phyloP scores from a whole-genome alignment of 495 filamentous ascomycete species.

The Tuber calosporum region DNA sequence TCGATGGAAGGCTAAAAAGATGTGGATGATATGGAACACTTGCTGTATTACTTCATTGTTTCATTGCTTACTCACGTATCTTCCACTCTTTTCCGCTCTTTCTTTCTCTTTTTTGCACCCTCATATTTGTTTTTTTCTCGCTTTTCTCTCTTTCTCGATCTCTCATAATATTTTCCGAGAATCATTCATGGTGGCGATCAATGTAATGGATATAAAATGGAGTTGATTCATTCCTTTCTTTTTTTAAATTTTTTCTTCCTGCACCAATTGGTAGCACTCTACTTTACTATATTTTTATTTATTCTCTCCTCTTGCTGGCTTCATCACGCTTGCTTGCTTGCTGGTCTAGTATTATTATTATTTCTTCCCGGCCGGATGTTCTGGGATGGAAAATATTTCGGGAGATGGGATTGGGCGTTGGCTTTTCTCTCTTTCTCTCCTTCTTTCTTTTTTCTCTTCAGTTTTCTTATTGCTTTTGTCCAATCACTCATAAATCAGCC shows the following conservation, averaged over 20 bases:
- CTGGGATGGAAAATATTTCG: not conserved
- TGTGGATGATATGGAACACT: not conserved
- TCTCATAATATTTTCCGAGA: not conserved
- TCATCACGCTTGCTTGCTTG: not conserved
- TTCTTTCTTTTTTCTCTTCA: not conserved
- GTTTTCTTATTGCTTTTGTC: not conserved
- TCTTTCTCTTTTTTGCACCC: not conserved
- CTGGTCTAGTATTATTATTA: not conserved
- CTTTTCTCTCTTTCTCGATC: not conserved
- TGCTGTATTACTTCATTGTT: not conserved
- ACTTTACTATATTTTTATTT: not conserved
- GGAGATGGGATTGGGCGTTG: constrained; percentile 5
- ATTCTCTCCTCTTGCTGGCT: not conserved
- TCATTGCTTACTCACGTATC: not conserved
- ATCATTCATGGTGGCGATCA: not conserved
- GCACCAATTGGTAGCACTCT: not conserved
- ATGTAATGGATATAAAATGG: constrained; percentile 3
- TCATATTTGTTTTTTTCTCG: not conserved
- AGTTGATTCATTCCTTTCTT: not conserved
- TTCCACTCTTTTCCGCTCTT: not conserved
- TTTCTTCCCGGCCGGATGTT: not conserved
- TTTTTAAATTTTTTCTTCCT: not conserved
- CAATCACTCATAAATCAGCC: not conserved
- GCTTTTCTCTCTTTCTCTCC: not conserved
- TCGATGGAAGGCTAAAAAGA: constrained; percentile 29